A percentile compares a stretch with the other conserved stretches of the same genome.
These are phyloP conservation scores for Exophiala aquamarina DNA, from an alignment of 2,329 filamentous ascomycete genomes.

Conservation along the genomic window DNA sequence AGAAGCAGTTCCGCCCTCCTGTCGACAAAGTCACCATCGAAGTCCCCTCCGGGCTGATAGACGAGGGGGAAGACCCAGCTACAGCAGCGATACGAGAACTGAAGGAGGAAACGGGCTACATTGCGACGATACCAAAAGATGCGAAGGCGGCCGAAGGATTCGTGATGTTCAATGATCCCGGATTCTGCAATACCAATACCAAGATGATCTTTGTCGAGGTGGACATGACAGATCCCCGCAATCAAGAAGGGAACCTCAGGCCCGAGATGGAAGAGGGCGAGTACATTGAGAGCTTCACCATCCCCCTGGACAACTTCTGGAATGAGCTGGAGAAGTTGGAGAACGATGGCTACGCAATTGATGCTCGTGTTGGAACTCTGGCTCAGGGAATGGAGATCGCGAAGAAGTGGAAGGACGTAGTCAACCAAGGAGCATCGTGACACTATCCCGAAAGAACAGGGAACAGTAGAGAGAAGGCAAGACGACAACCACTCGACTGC, in stretches of 20 bases:
- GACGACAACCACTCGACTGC: too few relatives aligned
- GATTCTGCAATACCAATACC: conserved; percentile 51
- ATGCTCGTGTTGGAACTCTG: conserved; percentile 73
- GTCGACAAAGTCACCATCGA: conserved; percentile 60
- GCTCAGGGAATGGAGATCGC: conserved; percentile 77
- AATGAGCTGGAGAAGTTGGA: conserved; percentile 67
- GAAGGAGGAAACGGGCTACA: conserved; percentile 63
- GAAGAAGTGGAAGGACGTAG: conserved; percentile 43
- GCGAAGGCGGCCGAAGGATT: conserved; percentile 26
- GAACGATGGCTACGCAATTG: conserved; percentile 71
- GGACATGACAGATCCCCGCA: conserved; percentile 67
- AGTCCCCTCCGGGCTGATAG: conserved; percentile 60
- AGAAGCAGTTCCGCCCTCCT: conserved; percentile 58
- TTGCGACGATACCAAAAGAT: conserved; percentile 41
- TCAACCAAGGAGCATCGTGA: conserved; percentile 13
- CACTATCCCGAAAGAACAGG: too few relatives aligned
- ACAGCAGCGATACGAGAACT: conserved; percentile 59
- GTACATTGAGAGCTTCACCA: conserved; percentile 76
- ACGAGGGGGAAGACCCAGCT: conserved; percentile 56
- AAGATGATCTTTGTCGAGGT: conserved; percentile 68
- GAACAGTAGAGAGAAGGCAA: too few relatives aligned
- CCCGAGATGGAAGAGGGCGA: conserved; percentile 75
- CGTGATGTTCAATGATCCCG: conserved; percentile 40
- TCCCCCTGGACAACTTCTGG: conserved; percentile 65
- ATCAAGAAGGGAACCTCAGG: conserved; percentile 59